Evolutionary conservation across 495 filamentous ascomycete species (phyloP), one percentile per base, ranked within the genome.

Genomic region (Aspergillus asperescens): DNA sequence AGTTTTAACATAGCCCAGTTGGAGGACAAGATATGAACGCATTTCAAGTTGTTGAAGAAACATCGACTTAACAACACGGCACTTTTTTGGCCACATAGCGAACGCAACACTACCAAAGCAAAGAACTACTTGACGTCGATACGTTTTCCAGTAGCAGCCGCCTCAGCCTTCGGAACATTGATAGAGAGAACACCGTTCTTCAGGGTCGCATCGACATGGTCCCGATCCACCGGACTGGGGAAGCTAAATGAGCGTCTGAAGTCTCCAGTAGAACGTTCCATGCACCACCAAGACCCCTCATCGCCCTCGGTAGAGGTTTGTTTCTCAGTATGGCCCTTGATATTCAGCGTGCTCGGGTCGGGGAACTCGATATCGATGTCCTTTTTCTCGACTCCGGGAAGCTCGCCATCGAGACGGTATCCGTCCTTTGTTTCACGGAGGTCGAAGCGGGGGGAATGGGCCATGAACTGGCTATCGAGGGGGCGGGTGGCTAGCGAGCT

Each of bases 381-480:
- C 46, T 87, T 79, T 62, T 86, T 82, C 47, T 85, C 79, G 45
- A 90, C 73, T 39, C 89, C 89, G 0, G 89, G 87, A 1, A 94
- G 78, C 70, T 94, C 89, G 62, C 88, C 88, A 61, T 90, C 82
- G 6, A 95, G 82, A 58, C 90, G 81, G 70, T 90, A 95, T 56
- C 67, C 62, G 4, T 80, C 64, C 50, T 77, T 72, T 8, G 74
- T 75, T 69, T 92, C 88, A 50, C 76, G 77, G 48, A 92, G 72
- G 62, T 94, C 89, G 70, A 94, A 93, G 58, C 80, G 79, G 3
- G 86, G 87, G 4, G 74, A 66, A 69, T 88, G 89, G 46, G 76
- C 68, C 16, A n/a, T 38, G 35, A 38, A 18, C 18, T 38, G 35
- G 16, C 16, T 38, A n/a, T 38, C 35, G 35, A 38, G 7, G 35